Evolutionary conservation across 768 basidiomycete species (phyloP), one percentile per base, ranked within the genome.

Genomic region (Goffeauzyma gilvescens): DNA sequence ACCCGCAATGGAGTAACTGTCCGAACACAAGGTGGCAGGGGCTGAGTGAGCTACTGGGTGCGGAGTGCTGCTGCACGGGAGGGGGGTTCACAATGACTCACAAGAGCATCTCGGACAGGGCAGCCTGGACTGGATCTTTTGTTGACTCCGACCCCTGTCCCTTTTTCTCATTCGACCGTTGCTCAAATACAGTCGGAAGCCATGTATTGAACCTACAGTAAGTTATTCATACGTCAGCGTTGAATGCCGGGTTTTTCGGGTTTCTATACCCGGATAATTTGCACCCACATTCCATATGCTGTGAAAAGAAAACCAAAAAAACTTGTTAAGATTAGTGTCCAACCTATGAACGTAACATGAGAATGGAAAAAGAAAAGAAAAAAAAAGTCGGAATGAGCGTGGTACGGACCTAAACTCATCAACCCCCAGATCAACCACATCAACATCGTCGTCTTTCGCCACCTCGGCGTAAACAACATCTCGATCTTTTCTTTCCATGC

Each of bases 351-450:
- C n/a, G n/a, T n/a, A n/a, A n/a, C n/a, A n/a, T 9, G 28, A 9
- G n/a, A n/a, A 30, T 30, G 9, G 17, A 9, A 20, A 9, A 35
- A 13, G 33, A 20, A 13, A 9, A 18, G 33, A 35, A 13, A 9
- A 8, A 35, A 17, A 13, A 17, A 35, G 9, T 9, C 28, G 9
- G 15, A 30, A 15, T 30, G 28, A 30, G 28, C 28, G 10, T n/a
- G 8, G 21, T 3, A 49, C 55, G 46, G 23, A 60, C 56, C 46
- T 24, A 63, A 51, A 17, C 52, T 53, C 58, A 63, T 60, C n/a
- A 51, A 50, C 5, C 53, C 59, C 61, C 61, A 63, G 12, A 63
- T 59, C 40, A 56, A 50, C 57, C 59, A 59, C 61, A 63, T 63
- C 32, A 63, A 45, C 12, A 60, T 54, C 15, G 59, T 58, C 9